Base-by-base conservation (phyloP, 2,329 filamentous ascomycete genomes). In the Apiospora rasikravindrae region DNA sequence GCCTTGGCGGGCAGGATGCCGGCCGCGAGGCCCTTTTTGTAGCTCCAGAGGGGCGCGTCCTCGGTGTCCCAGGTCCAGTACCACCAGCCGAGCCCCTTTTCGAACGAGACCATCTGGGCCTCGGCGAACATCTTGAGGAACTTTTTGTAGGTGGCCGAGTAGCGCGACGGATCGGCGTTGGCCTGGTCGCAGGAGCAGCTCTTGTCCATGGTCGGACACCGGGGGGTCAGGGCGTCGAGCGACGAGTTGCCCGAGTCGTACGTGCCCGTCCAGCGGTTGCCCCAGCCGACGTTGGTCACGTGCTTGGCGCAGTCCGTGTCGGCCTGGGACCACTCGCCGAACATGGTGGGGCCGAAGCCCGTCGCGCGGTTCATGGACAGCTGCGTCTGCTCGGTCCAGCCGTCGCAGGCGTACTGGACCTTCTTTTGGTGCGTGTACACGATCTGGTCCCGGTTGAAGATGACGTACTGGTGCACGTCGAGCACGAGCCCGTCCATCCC, bases 31-130 rank as follows among this genome's bases (percentile, higher is more conserved):
- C 94, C 95, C 75, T 91, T 87, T 82, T 95, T 91, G 85, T 96
- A 98, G 81, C 95, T 98, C 96, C 96, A 99, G 84, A 98, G 94
- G 73, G 91, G 87, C 68, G 93, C 91, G 75, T 84, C 87, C 85
- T 98, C 96, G 42, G 96, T 98, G 83, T 95, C 90, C 96, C 96
- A 97, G 45, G 95, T 98, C 96, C 96, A 99, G 84, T 99, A 99
- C 84, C 97, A 98, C 96, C 96, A 99, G 68, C 96, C 96, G 92
- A 93, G 96, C 7, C 94, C 94, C 74, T 92, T 91, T 82, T 98
- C 96, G 79, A 98, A 99, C 73, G 92, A 94, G 77, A 92, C 88
- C 94, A 99, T 99, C 85, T 99, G 96, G 70, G 95, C 96, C 83
- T 98, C 92, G 7, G 96, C 96, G 83, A 98, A 98, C 83, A 93